These are phyloP conservation scores for Oenanthe javanica DNA, from an alignment of 140 eudicot genomes.

Conservation along the genomic window DNA sequence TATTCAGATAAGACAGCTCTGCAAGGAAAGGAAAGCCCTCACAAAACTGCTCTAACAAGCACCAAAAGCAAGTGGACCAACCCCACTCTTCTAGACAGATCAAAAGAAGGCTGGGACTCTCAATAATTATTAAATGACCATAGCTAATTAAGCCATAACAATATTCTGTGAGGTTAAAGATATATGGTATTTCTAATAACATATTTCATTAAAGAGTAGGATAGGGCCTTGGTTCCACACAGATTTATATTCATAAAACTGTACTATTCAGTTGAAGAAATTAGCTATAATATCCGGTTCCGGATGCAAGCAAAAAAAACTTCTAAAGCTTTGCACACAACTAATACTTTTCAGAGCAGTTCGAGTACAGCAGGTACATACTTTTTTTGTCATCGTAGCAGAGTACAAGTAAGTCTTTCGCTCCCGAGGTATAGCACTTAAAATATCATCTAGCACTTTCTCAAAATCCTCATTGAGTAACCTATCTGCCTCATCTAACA, in stretches of 20 bases:
- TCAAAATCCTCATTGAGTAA: constrained; percentile 80
- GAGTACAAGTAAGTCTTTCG: constrained; percentile 77
- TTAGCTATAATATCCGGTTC: background rate
- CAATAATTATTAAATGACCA: background rate
- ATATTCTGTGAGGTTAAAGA: background rate
- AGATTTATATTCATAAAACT: background rate
- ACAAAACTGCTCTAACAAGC: background rate
- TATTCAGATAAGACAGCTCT: background rate
- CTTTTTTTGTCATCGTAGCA: constrained; percentile 91
- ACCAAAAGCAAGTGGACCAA: background rate
- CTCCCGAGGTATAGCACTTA: constrained; percentile 77
- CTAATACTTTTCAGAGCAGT: background rate
- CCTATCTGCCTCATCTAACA: constrained; percentile 93
- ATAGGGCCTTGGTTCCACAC: background rate
- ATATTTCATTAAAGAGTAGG: background rate
- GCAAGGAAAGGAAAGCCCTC: background rate
- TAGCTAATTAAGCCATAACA: background rate
- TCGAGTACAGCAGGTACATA: constrained; percentile 8
- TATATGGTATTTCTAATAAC: no score
- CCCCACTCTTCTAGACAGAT: no score
- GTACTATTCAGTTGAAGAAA: background rate
- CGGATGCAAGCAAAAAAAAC: background rate
- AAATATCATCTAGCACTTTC: constrained; percentile 66
- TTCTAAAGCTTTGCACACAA: background rate
- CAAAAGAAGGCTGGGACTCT: background rate